Conservation (phyloP, 805 yeast genomes). For the Kazachstania taianensis region DNA sequence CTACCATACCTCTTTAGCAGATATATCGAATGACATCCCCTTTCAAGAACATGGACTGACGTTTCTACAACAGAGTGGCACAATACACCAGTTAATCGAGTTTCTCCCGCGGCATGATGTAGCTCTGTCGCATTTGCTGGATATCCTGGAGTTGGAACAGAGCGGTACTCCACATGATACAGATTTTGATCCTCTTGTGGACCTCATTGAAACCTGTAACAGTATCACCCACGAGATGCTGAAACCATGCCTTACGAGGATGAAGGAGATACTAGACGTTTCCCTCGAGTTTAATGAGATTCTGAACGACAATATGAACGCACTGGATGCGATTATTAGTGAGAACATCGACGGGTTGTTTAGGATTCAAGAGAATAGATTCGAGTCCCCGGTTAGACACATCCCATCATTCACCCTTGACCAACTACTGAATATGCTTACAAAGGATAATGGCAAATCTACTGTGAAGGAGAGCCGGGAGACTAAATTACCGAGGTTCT, state of each 20-base stretch:
- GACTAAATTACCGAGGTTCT: slow-evolving; percentile 32
- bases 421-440: slow-evolving; percentile 25
- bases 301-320: slow-evolving; percentile 31
- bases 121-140: slow-evolving; percentile 28
- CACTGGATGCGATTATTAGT: slow-evolving; percentile 34
- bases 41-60: too few species aligned
- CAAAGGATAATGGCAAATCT: slow-evolving; percentile 5
- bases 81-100: slow-evolving; percentile 13
- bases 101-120: slow-evolving; percentile 30
- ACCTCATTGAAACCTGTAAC: slow-evolving; percentile 24
- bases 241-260: slow-evolving; percentile 20
- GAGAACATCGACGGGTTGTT: slow-evolving; percentile 29
- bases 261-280: slow-evolving; percentile 31
- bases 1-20: too few species aligned
- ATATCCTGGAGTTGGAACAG: slow-evolving; percentile 27
- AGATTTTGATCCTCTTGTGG: slow-evolving; percentile 16
- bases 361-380: slow-evolving; percentile 31
- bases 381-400: slow-evolving; percentile 34
- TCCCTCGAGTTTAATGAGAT: slow-evolving; percentile 38
- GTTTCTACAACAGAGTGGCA: neutral
- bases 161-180: slow-evolving; percentile 4
- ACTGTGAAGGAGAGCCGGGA: neutral
- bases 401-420: slow-evolving; percentile 31
- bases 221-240: slow-evolving; percentile 9
- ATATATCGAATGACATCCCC: too few species aligned